Base-by-base conservation (phyloP, 441 rosid species). In the Pelargonium citronellum region DNA sequence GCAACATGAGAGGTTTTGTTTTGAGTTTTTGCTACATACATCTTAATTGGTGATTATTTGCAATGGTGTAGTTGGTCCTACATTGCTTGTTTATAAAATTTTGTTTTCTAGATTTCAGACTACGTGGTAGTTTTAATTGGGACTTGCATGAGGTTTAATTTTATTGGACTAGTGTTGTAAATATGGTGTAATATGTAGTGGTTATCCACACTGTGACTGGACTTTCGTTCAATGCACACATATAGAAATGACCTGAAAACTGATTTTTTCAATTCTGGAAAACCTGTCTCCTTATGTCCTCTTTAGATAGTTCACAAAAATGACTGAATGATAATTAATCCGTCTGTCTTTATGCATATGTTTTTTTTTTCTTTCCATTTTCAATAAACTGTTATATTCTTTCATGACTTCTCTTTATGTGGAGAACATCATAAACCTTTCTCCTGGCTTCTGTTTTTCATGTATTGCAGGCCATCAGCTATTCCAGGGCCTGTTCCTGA, bases 401-500 rank as follows among this genome's bases (percentile, higher is more conserved):
- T 55, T 55, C 24, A 6, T 24, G 3, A 10, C 13, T 16, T 16
- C 62, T 16, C 53, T 47, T 47, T 10, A 12, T 47, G 53, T 47
- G 53, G 53, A 22, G 30, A 43, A 30, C 44, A 61, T 34, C 22
- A 7, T 34, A 13, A 57, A 39, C 47, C 58, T 75, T 57, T 69
- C 62, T 65, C 70, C 46, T 71, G 66, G 66, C 62, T 72, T 43
- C 9, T 69, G 44, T 41, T 69, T 64, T 64, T 44, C 22, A 20
- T 69, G 46, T 46, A 13, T 80, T 74, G 69, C 78, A 95, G 99
- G 82, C 99, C 95, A 73, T 92, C 97, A 69, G 89, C 90, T 68
- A 89, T 95, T 77, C 97, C 99, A 73, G 99, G 99, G 71, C 97
- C 96, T 69, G 84, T 84, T 75, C 99, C 91, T 37, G 91, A 92